A percentile compares a stretch with the other conserved stretches of the same genome.
Evolutionary conservation across 768 basidiomycete species (phyloP).

Genomic region (Xerocomus brunneocitrinus): DNA sequence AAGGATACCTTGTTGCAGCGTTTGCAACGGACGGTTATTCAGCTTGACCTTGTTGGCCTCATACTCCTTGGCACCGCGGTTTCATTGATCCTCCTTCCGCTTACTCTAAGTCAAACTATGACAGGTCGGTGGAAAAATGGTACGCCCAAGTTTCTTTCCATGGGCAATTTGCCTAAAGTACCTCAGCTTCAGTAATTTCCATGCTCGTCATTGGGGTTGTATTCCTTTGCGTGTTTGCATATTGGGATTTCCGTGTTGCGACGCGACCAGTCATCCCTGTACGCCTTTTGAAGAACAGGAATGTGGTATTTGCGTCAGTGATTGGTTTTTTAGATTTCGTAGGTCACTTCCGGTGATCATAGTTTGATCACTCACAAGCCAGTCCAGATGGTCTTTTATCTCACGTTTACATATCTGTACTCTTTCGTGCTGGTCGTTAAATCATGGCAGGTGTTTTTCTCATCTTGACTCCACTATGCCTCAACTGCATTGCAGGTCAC

Average conservation of each 20-base stretch:
- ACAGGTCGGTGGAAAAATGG: conserved; percentile 43
- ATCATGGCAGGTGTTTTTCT: too few species aligned
- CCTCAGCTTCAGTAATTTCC: conserved; percentile 45
- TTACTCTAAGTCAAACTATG: conserved; percentile 44
- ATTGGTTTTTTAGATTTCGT: too few species aligned
- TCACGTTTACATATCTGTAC: too few species aligned
- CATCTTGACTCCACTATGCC: too few species aligned
- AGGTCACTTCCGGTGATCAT: too few species aligned
- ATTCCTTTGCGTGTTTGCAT: conserved; percentile 38
- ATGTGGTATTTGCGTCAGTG: too few species aligned
- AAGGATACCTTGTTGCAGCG: background rate
- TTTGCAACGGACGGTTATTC: conserved; percentile 21
- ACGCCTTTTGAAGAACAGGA: too few species aligned
- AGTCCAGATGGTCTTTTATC: too few species aligned
- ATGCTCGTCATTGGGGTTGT: conserved; percentile 47
- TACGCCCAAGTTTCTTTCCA: conserved; percentile 11
- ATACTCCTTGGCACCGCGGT: conserved; percentile 45
- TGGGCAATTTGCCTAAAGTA: conserved; percentile 2
- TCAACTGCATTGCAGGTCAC: too few species aligned
- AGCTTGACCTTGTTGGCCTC: conserved; percentile 51
- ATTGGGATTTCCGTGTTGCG: conserved; percentile 51
- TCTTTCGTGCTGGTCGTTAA: too few species aligned
- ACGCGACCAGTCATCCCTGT: conserved; percentile 54
- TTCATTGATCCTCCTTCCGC: conserved; percentile 50
- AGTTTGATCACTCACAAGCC: too few species aligned